These are phyloP conservation scores for Endoconidiophora laricicola DNA, from an alignment of 2,329 filamentous ascomycete genomes.

Conservation along the genomic window DNA sequence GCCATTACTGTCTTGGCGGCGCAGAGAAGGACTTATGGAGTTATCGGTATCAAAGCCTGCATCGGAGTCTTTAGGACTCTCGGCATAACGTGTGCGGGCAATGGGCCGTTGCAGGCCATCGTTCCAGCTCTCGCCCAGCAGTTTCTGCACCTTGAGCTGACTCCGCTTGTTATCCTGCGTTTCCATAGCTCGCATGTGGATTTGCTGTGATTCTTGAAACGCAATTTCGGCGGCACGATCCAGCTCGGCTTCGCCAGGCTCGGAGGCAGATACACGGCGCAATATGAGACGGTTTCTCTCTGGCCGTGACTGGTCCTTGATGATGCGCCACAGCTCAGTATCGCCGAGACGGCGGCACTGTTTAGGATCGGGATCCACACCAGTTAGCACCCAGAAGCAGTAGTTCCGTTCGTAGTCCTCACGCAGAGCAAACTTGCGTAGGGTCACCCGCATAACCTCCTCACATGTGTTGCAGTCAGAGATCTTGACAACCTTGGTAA, in stretches of 20 bases:
- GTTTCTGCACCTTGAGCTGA: conserved; percentile 73
- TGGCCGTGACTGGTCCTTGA: conserved; percentile 67
- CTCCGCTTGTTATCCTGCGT: conserved; percentile 52
- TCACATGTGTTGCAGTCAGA: conserved; percentile 81
- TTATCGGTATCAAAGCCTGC: conserved; percentile 24
- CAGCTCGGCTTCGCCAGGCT: conserved; percentile 75
- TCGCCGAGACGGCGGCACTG: conserved; percentile 74
- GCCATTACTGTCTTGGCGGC: conserved; percentile 26
- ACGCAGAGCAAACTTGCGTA: conserved; percentile 74
- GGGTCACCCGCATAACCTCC: conserved; percentile 76
- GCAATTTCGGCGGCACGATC: conserved; percentile 79
- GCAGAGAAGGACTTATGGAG: conserved; percentile 26
- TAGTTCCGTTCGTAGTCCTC: conserved; percentile 90
- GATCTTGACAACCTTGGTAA: conserved; percentile 87
- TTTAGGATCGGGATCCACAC: conserved; percentile 63
- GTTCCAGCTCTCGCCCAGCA: conserved; percentile 76
- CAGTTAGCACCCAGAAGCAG: conserved; percentile 87
- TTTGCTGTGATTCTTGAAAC: conserved; percentile 66
- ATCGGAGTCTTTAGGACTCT: conserved; percentile 30
- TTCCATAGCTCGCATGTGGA: conserved; percentile 46
- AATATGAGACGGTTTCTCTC: conserved; percentile 86
- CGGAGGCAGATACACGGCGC: conserved; percentile 78
- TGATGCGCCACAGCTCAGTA: conserved; percentile 76
- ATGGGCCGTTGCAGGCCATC: conserved; percentile 67
- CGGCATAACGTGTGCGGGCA: conserved; percentile 50